Evolutionary conservation across 2,329 filamentous ascomycete genomes (phyloP).

Genomic region (Xylariales sp.): DNA sequence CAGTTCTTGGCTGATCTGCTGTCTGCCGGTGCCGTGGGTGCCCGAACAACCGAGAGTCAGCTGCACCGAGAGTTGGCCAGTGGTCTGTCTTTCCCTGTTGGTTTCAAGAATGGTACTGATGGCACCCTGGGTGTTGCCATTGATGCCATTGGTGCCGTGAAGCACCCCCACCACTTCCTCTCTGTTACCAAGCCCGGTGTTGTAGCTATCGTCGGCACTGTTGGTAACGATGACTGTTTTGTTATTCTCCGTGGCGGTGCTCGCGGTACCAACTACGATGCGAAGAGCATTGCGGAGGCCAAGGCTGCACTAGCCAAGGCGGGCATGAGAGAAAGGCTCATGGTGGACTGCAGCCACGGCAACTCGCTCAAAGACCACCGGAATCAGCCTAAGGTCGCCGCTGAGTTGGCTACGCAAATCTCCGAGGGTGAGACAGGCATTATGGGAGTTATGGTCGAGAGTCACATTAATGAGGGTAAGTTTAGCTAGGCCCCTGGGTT

Average conservation of each 20-base stretch:
- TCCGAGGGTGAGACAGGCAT: conserved; percentile 77
- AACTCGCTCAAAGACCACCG: conserved; percentile 95
- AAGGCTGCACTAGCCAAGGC: conserved; percentile 75
- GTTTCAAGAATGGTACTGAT: conserved; percentile 99
- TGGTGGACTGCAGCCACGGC: conserved; percentile 98
- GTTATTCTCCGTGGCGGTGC: conserved; percentile 91
- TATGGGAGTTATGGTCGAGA: conserved; percentile 99
- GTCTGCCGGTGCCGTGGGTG: conserved; percentile 88
- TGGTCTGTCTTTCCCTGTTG: conserved; percentile 92
- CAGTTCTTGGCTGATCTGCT: conserved; percentile 94
- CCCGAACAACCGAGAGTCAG: conserved; percentile 95
- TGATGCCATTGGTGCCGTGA: conserved; percentile 90
- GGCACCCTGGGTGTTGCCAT: conserved; percentile 85
- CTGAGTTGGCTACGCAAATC: conserved; percentile 77
- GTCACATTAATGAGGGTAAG: conserved; percentile 87
- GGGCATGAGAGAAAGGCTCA: conserved; percentile 71
- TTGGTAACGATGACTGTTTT: conserved; percentile 95
- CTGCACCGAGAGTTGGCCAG: conserved; percentile 92
- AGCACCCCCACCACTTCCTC: conserved; percentile 92
- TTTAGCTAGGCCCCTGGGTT: conserved; percentile 1
- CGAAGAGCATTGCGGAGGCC: conserved; percentile 75
- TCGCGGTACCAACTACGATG: conserved; percentile 91
- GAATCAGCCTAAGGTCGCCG: conserved; percentile 94
- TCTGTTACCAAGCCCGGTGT: conserved; percentile 96
- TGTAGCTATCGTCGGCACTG: conserved; percentile 89